A percentile compares a stretch with the other conserved stretches of the same genome.
These are phyloP conservation scores for Geosmithia flava DNA, from an alignment of 2,329 filamentous ascomycete genomes.

Conservation along the genomic window DNA sequence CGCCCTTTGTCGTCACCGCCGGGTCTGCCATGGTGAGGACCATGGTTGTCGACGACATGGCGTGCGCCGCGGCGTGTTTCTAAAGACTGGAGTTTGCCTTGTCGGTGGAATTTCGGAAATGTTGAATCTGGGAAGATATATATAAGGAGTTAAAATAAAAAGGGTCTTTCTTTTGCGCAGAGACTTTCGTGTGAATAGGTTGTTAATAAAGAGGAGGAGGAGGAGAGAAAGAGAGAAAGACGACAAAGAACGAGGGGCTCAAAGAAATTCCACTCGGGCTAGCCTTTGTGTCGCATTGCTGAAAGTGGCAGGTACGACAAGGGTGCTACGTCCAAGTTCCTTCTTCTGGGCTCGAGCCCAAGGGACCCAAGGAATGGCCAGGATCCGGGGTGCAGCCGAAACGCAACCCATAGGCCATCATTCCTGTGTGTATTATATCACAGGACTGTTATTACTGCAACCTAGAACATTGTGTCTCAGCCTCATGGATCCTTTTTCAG, in stretches of 20 bases:
- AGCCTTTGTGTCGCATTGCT: neutral
- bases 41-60: constrained; percentile 12
- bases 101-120: neutral
- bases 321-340: neutral
- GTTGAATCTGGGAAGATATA: no score
- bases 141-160: no score
- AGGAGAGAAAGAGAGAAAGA: neutral
- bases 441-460: no score
- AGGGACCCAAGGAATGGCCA: neutral
- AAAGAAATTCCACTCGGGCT: neutral
- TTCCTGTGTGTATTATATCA: neutral
- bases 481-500: no score
- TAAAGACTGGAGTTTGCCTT: neutral
- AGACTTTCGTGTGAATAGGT: neutral
- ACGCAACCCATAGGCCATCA: neutral
- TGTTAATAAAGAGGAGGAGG: neutral
- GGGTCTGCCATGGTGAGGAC: constrained; percentile 21
- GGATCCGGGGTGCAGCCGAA: neutral
- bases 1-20: constrained; percentile 10
- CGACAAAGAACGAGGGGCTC: neutral
- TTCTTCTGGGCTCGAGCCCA: neutral
- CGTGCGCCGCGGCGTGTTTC: neutral
- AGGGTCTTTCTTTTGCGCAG: no score
- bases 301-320: neutral
- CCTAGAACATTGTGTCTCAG: no score